Base-by-base conservation (phyloP, 2,329 filamentous ascomycete genomes). In the Diaporthe sp. region DNA sequence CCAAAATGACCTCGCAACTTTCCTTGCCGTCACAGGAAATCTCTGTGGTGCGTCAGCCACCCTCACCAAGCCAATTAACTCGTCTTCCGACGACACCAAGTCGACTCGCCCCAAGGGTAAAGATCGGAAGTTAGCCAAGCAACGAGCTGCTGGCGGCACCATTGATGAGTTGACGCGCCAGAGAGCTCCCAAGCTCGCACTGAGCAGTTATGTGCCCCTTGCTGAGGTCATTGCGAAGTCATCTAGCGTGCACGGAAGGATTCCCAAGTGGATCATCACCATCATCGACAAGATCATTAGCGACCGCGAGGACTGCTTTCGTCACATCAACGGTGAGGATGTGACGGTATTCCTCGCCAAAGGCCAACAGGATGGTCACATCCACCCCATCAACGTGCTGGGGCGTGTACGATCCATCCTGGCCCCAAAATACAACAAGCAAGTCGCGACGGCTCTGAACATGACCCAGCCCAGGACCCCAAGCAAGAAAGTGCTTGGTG, bases 91-190 rank as follows among this genome's bases (percentile, higher is more conserved):
- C 5, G 27, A 22, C 5, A 22, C 19, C 55, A 71, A 71, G 30
- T 71, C 69, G 19, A 37, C 5, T 19, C 51, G 55, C 2, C 55
- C 32, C 25, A 71, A 71, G 69, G 69, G 69, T 27, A 71, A 71
- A 61, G 55, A 71, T 13, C 55, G 69, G n/a, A 71, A 61, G 37
- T 19, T 71, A n/a, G 69, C 69, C 55, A 71, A 71, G 15, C 55
- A 61, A 17, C 69, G 44, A 25, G 32, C 39, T n/a, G 42, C 51
- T 37, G 51, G 39, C 25, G 12, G 10, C 35, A n/a, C 15, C 35
- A 70, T 70, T 13, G 55, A 71, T 15, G 42, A 58, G 15, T 39
- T 42, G 30, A 51, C 30, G 55, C 69, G 55, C 9, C 69, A 71
- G 42, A 71, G 15, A 30, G 42, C 55, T 6, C 69, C 69, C 30